These are phyloP conservation scores for Borealophlyctis nickersoniae DNA, from an alignment of 192 early-diverging fungal genomes.

Conservation along the genomic window DNA sequence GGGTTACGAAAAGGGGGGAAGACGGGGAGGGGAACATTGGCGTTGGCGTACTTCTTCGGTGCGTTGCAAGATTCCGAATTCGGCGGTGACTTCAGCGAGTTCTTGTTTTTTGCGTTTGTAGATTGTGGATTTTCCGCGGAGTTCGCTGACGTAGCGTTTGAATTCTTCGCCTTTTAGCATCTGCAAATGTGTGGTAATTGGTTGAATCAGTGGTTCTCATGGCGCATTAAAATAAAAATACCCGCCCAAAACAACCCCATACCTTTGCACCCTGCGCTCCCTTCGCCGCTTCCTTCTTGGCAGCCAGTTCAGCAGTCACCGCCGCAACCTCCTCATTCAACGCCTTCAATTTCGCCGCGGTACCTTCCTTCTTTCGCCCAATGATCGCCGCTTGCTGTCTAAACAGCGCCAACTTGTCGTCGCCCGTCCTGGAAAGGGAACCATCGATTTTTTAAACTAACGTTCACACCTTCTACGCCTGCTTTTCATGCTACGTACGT, in stretches of 20 bases:
- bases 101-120: slow-evolving; percentile 59
- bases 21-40: neutral
- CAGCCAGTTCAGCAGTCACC: slow-evolving; percentile 35
- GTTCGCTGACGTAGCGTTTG: slow-evolving; percentile 57
- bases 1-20: slow-evolving; percentile 23
- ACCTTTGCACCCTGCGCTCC: slow-evolving; percentile 37
- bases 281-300: slow-evolving; percentile 35
- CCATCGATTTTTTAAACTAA: too few species aligned
- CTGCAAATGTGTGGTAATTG: slow-evolving; percentile 13
- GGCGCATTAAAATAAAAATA: too few species aligned
- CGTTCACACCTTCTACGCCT: too few species aligned
- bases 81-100: slow-evolving; percentile 44
- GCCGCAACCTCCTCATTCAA: slow-evolving; percentile 39
- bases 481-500: slow-evolving; percentile 41
- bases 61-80: slow-evolving; percentile 53
- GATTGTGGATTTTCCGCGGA: slow-evolving; percentile 54
- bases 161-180: slow-evolving; percentile 64
- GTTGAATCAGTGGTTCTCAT: too few species aligned
- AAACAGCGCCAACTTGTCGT: slow-evolving; percentile 60
- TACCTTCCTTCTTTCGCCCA: slow-evolving; percentile 56
- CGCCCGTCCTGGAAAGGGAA: slow-evolving; percentile 40
- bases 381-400: slow-evolving; percentile 61
- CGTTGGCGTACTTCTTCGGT: slow-evolving; percentile 47
- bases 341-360: slow-evolving; percentile 34
- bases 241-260: neutral